Percentiles rank a stretch among this genome's conserved stretches.
phyloP scores from a whole-genome alignment of 164 flowering plant genomes.

The Stephania japonica region DNA sequence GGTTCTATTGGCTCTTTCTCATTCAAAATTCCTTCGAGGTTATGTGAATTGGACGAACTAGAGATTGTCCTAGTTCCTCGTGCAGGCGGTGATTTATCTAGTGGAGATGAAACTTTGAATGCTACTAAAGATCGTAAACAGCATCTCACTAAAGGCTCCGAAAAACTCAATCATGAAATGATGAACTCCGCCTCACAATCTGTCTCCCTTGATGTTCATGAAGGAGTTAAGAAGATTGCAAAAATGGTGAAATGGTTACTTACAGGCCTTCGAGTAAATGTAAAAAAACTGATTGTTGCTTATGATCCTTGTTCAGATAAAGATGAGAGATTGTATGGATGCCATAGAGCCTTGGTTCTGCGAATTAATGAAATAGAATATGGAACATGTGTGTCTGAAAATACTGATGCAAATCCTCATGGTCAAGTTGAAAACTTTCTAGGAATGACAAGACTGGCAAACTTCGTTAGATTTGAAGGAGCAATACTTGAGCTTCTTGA shows the following conservation, averaged over 20 bases:
- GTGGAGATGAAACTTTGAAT: conserved; percentile 21
- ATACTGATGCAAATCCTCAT: conserved; percentile 23
- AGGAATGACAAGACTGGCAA: conserved; percentile 55
- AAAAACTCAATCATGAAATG: conserved; percentile 30
- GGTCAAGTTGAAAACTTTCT: conserved; percentile 43
- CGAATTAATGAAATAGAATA: conserved; percentile 64
- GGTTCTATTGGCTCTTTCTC: conserved; percentile 77
- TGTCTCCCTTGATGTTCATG: conserved; percentile 56
- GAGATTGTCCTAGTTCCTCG: conserved; percentile 68
- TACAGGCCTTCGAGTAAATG: conserved; percentile 67
- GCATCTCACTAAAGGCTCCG: conserved; percentile 14
- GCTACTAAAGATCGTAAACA: conserved; percentile 23
- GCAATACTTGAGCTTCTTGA: conserved; percentile 70
- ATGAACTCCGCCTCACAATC: conserved; percentile 22
- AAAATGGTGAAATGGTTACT: conserved; percentile 85
- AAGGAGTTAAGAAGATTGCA: conserved; percentile 91
- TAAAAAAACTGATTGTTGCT: conserved; percentile 71
- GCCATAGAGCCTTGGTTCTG: conserved; percentile 44
- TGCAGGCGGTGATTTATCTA: conserved; percentile 9
- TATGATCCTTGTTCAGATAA: conserved; percentile 53
- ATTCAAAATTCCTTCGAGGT: conserved; percentile 76
- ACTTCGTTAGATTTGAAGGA: conserved; percentile 69
- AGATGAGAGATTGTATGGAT: conserved; percentile 25
- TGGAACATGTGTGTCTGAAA: conserved; percentile 70
- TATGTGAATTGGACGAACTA: conserved; percentile 79